phyloP scores from a whole-genome alignment of 345 rosid genomes.

The Reutealis trisperma region DNA sequence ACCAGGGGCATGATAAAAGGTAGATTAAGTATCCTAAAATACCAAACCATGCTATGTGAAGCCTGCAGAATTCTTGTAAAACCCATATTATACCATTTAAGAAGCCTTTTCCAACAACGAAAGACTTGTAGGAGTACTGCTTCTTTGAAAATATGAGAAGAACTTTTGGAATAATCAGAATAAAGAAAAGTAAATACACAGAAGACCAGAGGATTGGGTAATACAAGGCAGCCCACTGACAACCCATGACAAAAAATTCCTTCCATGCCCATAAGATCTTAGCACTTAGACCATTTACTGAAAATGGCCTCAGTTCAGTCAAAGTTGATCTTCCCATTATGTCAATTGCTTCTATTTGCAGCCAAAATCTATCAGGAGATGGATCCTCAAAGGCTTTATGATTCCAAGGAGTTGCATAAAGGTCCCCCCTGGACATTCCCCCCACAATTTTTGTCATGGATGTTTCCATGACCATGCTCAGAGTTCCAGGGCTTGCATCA shows the following conservation, averaged over 20 bases:
- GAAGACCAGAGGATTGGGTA: slow-evolving; percentile 65
- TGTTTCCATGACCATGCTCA: slow-evolving; percentile 64
- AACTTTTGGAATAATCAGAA: slow-evolving; percentile 62
- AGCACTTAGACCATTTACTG: slow-evolving; percentile 63
- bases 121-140: slow-evolving; percentile 56
- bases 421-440: slow-evolving; percentile 57
- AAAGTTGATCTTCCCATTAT: slow-evolving; percentile 51
- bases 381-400: slow-evolving; percentile 84
- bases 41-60: slow-evolving; percentile 66
- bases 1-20: slow-evolving; percentile 79
- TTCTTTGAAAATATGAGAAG: slow-evolving; percentile 49
- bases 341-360: slow-evolving; percentile 75
- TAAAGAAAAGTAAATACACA: slow-evolving; percentile 41
- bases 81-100: slow-evolving; percentile 54
- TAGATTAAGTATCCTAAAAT: slow-evolving; percentile 58
- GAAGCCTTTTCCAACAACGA: slow-evolving; percentile 46
- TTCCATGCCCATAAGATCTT: slow-evolving; percentile 87
- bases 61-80: slow-evolving; percentile 70
- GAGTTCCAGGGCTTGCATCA: slow-evolving; percentile 61
- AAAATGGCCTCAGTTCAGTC: slow-evolving; percentile 76
- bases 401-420: slow-evolving; percentile 84
- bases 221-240: slow-evolving; percentile 78
- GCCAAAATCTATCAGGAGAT: slow-evolving; percentile 85
- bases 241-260: slow-evolving; percentile 85
- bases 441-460: slow-evolving; percentile 58